phyloP scores from a whole-genome alignment of 176 grass and related monocot genomes.

The Alloteropsis semialata region DNA sequence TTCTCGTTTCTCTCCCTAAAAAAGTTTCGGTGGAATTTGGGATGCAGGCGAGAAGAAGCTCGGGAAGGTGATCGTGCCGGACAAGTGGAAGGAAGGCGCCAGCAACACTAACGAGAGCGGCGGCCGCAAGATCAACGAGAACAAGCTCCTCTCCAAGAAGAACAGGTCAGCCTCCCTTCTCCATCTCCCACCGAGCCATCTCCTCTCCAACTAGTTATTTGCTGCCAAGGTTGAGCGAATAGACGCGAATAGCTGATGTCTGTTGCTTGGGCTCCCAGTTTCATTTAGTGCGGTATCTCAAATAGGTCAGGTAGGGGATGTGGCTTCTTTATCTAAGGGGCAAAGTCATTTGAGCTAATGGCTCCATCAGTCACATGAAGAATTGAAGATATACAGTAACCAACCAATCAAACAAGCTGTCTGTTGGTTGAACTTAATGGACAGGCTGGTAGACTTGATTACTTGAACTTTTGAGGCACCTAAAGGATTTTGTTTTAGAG shows the following conservation, averaged over 20 bases:
- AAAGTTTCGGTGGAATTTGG: neutral
- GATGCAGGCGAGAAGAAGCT: conserved; percentile 96
- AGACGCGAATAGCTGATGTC: neutral
- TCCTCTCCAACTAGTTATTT: neutral
- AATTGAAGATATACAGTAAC: neutral
- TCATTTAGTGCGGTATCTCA: neutral
- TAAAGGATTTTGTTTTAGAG: neutral
- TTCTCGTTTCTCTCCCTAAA: neutral
- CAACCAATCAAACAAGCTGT: neutral
- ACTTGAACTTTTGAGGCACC: neutral
- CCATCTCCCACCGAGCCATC: neutral
- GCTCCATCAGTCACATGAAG: neutral
- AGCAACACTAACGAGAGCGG: conserved; percentile 94
- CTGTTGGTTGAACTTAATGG: neutral
- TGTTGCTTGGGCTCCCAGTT: neutral
- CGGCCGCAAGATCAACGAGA: conserved; percentile 98
- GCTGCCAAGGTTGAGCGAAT: neutral
- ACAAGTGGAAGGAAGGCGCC: conserved; percentile 99
- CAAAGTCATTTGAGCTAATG: neutral
- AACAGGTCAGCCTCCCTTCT: conserved; percentile 44
- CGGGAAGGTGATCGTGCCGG: conserved; percentile 96
- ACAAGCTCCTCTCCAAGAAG: conserved; percentile 99
- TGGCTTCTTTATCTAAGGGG: neutral
- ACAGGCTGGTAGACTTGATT: neutral
- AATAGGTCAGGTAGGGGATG: neutral